Evolutionary conservation across 495 filamentous ascomycete genomes (phyloP).

Genomic region (Lepraria neglecta): DNA sequence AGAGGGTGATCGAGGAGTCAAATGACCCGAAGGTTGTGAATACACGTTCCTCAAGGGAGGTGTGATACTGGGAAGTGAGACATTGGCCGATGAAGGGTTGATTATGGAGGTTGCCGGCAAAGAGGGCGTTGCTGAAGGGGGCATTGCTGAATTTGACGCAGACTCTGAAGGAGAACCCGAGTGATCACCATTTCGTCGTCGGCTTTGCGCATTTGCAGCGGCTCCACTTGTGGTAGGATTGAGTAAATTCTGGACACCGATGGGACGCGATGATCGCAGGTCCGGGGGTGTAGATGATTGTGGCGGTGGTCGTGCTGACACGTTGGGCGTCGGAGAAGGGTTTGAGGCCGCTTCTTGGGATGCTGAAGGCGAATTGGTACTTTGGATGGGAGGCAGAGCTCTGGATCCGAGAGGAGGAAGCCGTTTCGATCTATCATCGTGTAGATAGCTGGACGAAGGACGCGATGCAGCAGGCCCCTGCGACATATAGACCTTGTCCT

Average conservation of each 20-base stretch:
- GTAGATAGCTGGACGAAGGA: conserved; percentile 25
- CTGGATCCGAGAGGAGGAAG: conserved; percentile 19
- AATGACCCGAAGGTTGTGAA: conserved; percentile 42
- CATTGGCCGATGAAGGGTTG: conserved; percentile 22
- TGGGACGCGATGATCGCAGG: conserved; percentile 35
- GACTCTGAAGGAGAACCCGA: conserved; percentile 32
- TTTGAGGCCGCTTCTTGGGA: conserved; percentile 17
- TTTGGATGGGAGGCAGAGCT: conserved; percentile 24
- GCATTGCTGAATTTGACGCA: conserved; percentile 34
- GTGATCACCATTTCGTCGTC: conserved; percentile 28
- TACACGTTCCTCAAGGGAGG: conserved; percentile 31
- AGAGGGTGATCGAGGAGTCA: conserved; percentile 61
- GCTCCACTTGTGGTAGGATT: conserved; percentile 39
- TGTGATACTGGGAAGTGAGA: conserved; percentile 28
- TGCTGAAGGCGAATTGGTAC: conserved; percentile 10
- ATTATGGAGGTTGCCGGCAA: conserved; percentile 21
- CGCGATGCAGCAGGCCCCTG: conserved; percentile 36
- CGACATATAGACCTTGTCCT: conserved; percentile 47
- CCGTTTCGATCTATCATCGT: conserved; percentile 22
- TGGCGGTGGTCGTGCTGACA: conserved; percentile 38
- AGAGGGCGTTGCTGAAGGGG: conserved; percentile 30
- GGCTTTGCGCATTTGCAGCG: conserved; percentile 7
- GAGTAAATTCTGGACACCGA: conserved; percentile 47
- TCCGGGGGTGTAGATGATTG: conserved; percentile 31
- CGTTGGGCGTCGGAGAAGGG: conserved; percentile 35